Conservation (phyloP, 2,329 filamentous ascomycete species). For the Blastomyces emzantsi region DNA sequence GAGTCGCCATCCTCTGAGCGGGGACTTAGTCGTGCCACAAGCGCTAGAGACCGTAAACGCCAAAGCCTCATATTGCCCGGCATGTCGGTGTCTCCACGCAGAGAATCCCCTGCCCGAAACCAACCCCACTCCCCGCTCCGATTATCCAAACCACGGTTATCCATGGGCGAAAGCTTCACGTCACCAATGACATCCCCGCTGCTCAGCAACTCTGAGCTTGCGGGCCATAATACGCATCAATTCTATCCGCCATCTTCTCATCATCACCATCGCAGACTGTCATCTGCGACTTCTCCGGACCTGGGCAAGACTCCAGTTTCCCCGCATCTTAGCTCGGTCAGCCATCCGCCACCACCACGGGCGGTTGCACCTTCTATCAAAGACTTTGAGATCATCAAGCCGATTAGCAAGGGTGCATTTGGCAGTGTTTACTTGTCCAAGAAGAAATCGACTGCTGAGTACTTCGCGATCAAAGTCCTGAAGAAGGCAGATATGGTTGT, state of each 20-base stretch:
- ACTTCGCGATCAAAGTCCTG: conserved; percentile 96
- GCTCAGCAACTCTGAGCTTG: conserved; percentile 65
- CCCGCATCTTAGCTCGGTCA: conserved; percentile 67
- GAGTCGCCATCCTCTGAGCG: conserved; percentile 90
- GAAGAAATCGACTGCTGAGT: conserved; percentile 97
- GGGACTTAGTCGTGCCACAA: conserved; percentile 65
- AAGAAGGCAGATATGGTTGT: conserved; percentile 99
- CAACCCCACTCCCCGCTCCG: conserved; percentile 81
- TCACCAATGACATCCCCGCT: conserved; percentile 89
- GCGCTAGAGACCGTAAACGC: conserved; percentile 73
- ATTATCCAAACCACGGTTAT: conserved; percentile 69
- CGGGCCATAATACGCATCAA: conserved; percentile 38
- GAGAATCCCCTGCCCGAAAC: conserved; percentile 76
- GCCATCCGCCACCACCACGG: conserved; percentile 74
- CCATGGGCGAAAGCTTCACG: conserved; percentile 49
- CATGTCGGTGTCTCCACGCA: conserved; percentile 64
- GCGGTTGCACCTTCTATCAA: conserved; percentile 94
- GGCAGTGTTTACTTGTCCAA: conserved; percentile 97
- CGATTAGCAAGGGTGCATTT: conserved; percentile 97
- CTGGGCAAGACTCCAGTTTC: conserved; percentile 63
- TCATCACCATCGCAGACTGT: conserved; percentile 64
- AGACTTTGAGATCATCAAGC: conserved; percentile 98
- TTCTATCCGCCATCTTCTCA: conserved; percentile 44
- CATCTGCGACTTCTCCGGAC: conserved; percentile 75
- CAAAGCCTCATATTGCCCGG: conserved; percentile 77